These are phyloP conservation scores for Cryptococcus sp. DNA, from an alignment of 1,284 basidiomycete genomes.

Conservation along the genomic window DNA sequence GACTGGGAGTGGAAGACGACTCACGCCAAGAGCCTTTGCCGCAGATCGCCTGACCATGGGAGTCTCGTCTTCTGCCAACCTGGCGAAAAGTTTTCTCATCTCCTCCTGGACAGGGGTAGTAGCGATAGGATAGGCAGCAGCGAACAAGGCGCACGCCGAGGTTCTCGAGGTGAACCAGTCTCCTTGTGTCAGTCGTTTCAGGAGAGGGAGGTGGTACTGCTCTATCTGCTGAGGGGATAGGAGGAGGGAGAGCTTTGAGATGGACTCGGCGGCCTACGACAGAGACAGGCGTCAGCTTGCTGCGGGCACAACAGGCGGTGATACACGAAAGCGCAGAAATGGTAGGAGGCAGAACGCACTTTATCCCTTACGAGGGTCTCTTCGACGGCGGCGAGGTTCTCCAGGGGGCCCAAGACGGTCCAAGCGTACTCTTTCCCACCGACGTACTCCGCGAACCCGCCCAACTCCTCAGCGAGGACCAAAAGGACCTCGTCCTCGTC, in stretches of 20 bases:
- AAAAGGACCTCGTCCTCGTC: conserved; percentile 99
- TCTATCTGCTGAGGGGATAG: conserved; percentile 82
- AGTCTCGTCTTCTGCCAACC: conserved; percentile 89
- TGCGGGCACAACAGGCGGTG: not conserved
- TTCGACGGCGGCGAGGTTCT: conserved; percentile 95
- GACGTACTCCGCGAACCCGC: conserved; percentile 89
- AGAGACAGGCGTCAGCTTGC: conserved; percentile 7
- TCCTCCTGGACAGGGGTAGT: conserved; percentile 78
- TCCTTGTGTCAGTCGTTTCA: conserved; percentile 85
- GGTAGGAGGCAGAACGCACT: conserved; percentile 56
- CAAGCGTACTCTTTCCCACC: conserved; percentile 89
- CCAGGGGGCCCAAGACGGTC: conserved; percentile 85
- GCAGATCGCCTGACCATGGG: conserved; percentile 98
- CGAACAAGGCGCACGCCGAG: conserved; percentile 91
- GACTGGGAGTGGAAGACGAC: conserved; percentile 49
- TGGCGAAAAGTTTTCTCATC: conserved; percentile 79
- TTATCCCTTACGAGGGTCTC: conserved; percentile 98
- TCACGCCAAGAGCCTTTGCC: conserved; percentile 90
- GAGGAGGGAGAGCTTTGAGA: conserved; percentile 83
- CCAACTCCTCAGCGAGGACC: conserved; percentile 94
- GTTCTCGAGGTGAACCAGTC: conserved; percentile 99
- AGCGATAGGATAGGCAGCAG: conserved; percentile 85
- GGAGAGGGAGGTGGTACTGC: conserved; percentile 86
- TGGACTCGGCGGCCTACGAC: conserved; percentile 86
- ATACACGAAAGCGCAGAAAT: not conserved